Evolutionary conservation across 2,329 filamentous ascomycete genomes (phyloP).

Genomic region (Cladosporium phlei): DNA sequence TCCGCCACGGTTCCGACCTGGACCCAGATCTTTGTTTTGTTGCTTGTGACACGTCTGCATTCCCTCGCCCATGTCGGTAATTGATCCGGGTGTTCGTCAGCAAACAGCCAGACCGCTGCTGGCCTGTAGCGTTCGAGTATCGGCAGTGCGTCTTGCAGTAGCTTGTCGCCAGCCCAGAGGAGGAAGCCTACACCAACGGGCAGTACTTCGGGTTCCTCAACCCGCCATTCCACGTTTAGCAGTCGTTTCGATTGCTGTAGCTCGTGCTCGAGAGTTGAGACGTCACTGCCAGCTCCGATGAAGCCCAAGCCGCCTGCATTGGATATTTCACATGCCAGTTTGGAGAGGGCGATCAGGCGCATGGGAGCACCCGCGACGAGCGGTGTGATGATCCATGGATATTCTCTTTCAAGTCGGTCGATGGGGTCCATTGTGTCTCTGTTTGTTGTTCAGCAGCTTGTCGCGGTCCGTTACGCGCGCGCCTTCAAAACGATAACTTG

Average conservation of each 20-base stretch:
- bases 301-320: slow-evolving; percentile 48
- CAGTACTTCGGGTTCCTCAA: slow-evolving; percentile 29
- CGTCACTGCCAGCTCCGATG: slow-evolving; percentile 42
- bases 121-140: slow-evolving; percentile 48
- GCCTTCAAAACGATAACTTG: too few relatives aligned
- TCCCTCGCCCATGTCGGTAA: slow-evolving; percentile 31
- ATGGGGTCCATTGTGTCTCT: slow-evolving; percentile 19
- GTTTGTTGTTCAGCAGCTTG: too few relatives aligned
- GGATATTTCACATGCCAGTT: slow-evolving; percentile 57
- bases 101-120: slow-evolving; percentile 64
- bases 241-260: slow-evolving; percentile 27
- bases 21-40: slow-evolving; percentile 49
- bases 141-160: slow-evolving; percentile 44
- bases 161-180: slow-evolving; percentile 42
- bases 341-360: slow-evolving; percentile 56
- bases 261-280: slow-evolving; percentile 30
- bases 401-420: slow-evolving; percentile 32
- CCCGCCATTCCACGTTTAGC: slow-evolving; percentile 18
- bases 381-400: slow-evolving; percentile 57
- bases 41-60: slow-evolving; percentile 31
- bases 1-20: slow-evolving; percentile 58
- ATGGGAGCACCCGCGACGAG: slow-evolving; percentile 64
- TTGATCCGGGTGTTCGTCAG: slow-evolving; percentile 45
- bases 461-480: neutral
- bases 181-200: slow-evolving; percentile 61